phyloP scores from a whole-genome alignment of 2,329 filamentous ascomycete genomes.

The Pseudocercospora eumusae region DNA sequence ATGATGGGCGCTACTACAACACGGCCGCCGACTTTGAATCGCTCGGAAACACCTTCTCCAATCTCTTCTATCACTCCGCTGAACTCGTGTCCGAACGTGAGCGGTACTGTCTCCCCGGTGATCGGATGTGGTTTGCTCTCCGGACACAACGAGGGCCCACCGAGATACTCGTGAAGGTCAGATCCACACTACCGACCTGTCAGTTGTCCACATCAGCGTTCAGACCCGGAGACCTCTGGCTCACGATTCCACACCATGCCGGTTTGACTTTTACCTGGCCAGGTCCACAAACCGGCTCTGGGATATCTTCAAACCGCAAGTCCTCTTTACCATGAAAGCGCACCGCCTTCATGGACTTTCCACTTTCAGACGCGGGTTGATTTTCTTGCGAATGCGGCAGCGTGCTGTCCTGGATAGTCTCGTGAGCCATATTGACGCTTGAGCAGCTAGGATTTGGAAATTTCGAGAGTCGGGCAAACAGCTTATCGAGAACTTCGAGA shows the following conservation, averaged over 20 bases:
- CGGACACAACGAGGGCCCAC: slow-evolving; percentile 47
- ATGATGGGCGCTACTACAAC: slow-evolving; percentile 53
- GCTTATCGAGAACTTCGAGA: neutral
- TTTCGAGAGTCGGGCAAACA: neutral
- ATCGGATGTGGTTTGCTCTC: slow-evolving; percentile 55
- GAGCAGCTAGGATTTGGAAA: neutral
- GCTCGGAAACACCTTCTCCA: slow-evolving; percentile 51
- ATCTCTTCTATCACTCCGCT: slow-evolving; percentile 55
- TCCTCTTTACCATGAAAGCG: slow-evolving; percentile 44
- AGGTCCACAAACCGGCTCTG: slow-evolving; percentile 37
- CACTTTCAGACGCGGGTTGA: slow-evolving; percentile 13
- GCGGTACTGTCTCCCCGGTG: slow-evolving; percentile 54
- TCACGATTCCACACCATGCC: slow-evolving; percentile 40
- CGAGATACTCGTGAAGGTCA: slow-evolving; percentile 41
- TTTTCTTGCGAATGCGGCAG: slow-evolving; percentile 18
- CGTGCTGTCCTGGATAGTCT: slow-evolving; percentile 20
- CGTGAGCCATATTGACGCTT: slow-evolving; percentile 14
- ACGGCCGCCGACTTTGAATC: slow-evolving; percentile 50
- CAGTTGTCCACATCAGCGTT: no score
- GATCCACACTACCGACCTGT: slow-evolving; percentile 1
- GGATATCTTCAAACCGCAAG: slow-evolving; percentile 40
- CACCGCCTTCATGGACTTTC: slow-evolving; percentile 40
- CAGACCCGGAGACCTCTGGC: no score
- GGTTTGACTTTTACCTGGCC: slow-evolving; percentile 43
- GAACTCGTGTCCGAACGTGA: slow-evolving; percentile 59